Percentiles rank a stretch among this genome's conserved stretches.
phyloP scores from a whole-genome alignment of 2,329 filamentous ascomycete species.

The Sporothrix pallida region DNA sequence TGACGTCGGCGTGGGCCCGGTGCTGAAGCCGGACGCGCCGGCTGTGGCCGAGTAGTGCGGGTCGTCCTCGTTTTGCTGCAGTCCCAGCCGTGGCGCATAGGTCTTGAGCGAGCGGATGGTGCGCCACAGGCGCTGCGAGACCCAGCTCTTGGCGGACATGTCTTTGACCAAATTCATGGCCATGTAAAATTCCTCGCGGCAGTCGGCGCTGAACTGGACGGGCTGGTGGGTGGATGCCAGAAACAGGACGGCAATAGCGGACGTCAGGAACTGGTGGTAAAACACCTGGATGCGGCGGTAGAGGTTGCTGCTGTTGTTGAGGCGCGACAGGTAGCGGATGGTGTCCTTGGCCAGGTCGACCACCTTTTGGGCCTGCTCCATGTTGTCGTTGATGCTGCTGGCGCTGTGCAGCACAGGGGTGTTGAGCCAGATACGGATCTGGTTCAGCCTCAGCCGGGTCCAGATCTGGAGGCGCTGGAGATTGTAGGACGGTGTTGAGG shows the following conservation, averaged over 20 bases:
- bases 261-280: slow-evolving; percentile 81
- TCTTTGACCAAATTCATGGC: slow-evolving; percentile 76
- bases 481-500: slow-evolving; percentile 64
- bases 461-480: slow-evolving; percentile 78
- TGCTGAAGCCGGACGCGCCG: background rate
- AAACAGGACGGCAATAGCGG: slow-evolving; percentile 76
- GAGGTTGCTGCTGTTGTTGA: slow-evolving; percentile 74
- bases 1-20: background rate
- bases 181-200: slow-evolving; percentile 79
- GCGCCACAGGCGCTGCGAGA: slow-evolving; percentile 75
- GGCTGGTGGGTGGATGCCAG: slow-evolving; percentile 78
- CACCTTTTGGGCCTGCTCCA: slow-evolving; percentile 72
- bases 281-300: slow-evolving; percentile 75
- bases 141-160: slow-evolving; percentile 72
- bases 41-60: slow-evolving; percentile 60
- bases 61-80: slow-evolving; percentile 58
- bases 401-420: slow-evolving; percentile 85
- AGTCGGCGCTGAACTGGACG: slow-evolving; percentile 69
- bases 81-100: slow-evolving; percentile 71
- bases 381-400: slow-evolving; percentile 79
- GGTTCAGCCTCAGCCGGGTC: slow-evolving; percentile 84
- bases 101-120: slow-evolving; percentile 74
- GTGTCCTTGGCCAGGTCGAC: slow-evolving; percentile 79
- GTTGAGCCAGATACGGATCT: slow-evolving; percentile 66
- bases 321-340: slow-evolving; percentile 70